A percentile compares a stretch with the other conserved stretches of the same genome.
Conservation (phyloP, 495 filamentous ascomycete genomes). For the Tuber aestivum region DNA sequence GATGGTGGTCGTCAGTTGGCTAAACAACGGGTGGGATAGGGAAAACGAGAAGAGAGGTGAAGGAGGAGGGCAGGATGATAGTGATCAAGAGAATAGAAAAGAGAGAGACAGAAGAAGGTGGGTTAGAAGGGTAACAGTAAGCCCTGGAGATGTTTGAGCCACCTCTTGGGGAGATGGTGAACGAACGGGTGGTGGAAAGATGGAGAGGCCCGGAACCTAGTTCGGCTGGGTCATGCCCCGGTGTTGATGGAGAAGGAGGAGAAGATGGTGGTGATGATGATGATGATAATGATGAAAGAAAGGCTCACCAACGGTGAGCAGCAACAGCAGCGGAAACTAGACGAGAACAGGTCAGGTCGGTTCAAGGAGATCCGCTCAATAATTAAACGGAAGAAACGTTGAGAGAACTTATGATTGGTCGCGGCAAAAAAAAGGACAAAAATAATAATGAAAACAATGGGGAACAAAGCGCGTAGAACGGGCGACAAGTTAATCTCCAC, state of each 20-base stretch:
- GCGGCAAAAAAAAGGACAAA: constrained; percentile 13
- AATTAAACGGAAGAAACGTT: constrained; percentile 8
- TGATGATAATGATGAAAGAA: constrained; percentile 37
- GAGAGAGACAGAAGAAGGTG: constrained; percentile 16
- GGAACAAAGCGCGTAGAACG: constrained; percentile 7
- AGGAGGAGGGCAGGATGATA: neutral
- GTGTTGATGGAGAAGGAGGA: constrained; percentile 10
- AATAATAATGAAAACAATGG: constrained; percentile 7
- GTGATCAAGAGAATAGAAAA: constrained; percentile 12
- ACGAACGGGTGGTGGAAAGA: constrained; percentile 11
- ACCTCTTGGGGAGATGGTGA: constrained; percentile 10
- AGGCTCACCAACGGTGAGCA: constrained; percentile 30
- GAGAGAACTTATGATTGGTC: constrained; percentile 11
- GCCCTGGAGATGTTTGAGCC: constrained; percentile 14
- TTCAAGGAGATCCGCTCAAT: constrained; percentile 25
- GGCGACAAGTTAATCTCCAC: neutral
- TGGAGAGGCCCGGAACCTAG: constrained; percentile 23
- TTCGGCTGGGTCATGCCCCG: constrained; percentile 1
- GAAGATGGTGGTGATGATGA: constrained; percentile 40
- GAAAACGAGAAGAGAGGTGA: neutral
- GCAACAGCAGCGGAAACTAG: constrained; percentile 8
- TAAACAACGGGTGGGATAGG: constrained; percentile 4
- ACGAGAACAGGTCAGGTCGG: neutral
- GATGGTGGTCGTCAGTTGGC: constrained; percentile 32
- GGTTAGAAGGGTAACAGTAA: constrained; percentile 12